phyloP scores from a whole-genome alignment of 1,284 basidiomycete species.

The Trichosporon inkin region DNA sequence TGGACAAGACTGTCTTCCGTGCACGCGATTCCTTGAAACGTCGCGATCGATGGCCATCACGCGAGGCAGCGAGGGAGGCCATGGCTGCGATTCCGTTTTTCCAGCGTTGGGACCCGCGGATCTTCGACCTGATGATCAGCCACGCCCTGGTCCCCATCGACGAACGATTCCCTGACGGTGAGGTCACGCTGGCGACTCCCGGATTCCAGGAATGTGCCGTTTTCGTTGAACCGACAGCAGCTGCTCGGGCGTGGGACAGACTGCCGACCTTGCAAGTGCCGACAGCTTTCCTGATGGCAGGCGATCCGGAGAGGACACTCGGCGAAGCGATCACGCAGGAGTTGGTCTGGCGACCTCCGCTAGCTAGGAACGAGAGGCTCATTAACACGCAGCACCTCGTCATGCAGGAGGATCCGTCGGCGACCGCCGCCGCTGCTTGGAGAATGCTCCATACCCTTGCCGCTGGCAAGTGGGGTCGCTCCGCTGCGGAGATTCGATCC shows the following conservation, averaged over 20 bases:
- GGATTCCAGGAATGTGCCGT: constrained; percentile 33
- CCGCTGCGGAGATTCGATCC: not conserved
- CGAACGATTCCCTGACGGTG: constrained; percentile 16
- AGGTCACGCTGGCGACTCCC: constrained; percentile 33
- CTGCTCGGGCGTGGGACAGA: constrained; percentile 34
- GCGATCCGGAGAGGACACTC: constrained; percentile 27
- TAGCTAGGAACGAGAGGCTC: constrained; percentile 31
- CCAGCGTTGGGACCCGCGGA: constrained; percentile 8
- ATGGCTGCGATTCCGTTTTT: constrained; percentile 8
- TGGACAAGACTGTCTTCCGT: constrained; percentile 5
- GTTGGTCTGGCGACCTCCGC: constrained; percentile 33
- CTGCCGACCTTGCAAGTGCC: constrained; percentile 29
- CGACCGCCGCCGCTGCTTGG: constrained; percentile 31
- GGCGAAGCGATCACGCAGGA: constrained; percentile 22
- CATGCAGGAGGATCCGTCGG: constrained; percentile 37
- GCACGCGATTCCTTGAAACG: constrained; percentile 15
- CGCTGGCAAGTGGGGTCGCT: constrained; percentile 12
- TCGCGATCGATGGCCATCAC: constrained; percentile 11
- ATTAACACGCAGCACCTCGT: constrained; percentile 29
- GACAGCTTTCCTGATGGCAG: constrained; percentile 33
- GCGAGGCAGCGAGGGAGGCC: constrained; percentile 6
- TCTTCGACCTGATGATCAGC: constrained; percentile 59
- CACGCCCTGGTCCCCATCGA: constrained; percentile 57
- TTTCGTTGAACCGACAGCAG: constrained; percentile 26
- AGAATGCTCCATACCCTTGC: constrained; percentile 29